These are phyloP conservation scores for Saksenaea oblongispora DNA, from an alignment of 371 early-diverging fungal species.

Conservation along the genomic window DNA sequence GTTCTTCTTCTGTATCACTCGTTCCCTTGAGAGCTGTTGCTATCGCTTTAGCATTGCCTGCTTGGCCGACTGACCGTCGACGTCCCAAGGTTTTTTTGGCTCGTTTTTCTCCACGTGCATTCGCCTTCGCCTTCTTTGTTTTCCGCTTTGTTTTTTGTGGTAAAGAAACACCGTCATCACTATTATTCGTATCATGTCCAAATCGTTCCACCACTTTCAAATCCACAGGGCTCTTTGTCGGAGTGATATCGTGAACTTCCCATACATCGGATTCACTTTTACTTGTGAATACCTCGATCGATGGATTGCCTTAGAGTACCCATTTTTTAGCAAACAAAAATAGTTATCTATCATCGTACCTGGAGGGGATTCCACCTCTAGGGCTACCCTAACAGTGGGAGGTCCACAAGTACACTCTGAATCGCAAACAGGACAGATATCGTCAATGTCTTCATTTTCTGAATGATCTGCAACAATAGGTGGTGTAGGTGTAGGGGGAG, in stretches of 20 bases:
- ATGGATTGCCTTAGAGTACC: background rate
- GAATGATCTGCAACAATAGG: constrained; percentile 17
- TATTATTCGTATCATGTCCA: constrained; percentile 13
- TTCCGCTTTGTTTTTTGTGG: constrained; percentile 8
- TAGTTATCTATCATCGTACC: background rate
- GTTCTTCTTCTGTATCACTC: constrained; percentile 17
- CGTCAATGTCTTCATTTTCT: constrained; percentile 46
- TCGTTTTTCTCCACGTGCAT: background rate
- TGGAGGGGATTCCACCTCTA: background rate
- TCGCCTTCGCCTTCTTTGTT: constrained; percentile 14
- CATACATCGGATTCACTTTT: constrained; percentile 11
- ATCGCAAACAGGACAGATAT: constrained; percentile 65
- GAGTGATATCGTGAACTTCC: constrained; percentile 9
- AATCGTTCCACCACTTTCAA: constrained; percentile 14
- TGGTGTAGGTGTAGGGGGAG: constrained; percentile 7
- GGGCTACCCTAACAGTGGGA: background rate
- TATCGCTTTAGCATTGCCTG: background rate
- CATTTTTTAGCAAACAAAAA: background rate
- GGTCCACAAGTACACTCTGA: constrained; percentile 60
- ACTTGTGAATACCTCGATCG: background rate
- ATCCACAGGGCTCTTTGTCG: background rate
- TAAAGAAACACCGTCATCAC: background rate
- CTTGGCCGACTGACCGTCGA: background rate
- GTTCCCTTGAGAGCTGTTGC: background rate
- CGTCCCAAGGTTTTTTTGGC: background rate